phyloP scores from a whole-genome alignment of 2,329 filamentous ascomycete species.

The Alternaria sp. region DNA sequence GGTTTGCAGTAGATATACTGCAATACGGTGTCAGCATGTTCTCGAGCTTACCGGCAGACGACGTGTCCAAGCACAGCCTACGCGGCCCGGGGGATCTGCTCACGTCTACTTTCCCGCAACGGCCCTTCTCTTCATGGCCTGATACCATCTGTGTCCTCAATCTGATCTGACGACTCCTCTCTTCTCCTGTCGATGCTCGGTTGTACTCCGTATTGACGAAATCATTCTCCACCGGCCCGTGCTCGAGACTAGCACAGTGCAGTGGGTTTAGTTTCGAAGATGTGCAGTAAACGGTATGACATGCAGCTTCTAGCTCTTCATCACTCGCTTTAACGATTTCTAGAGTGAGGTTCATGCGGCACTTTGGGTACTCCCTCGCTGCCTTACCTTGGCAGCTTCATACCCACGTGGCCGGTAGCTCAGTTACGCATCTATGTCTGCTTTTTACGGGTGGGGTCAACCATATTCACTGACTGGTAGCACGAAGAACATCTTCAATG shows the following conservation, averaged over 20 bases:
- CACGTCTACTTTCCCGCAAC: not conserved
- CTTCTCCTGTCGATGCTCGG: not conserved
- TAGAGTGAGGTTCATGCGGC: not conserved
- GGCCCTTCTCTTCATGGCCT: not conserved
- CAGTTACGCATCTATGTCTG: not conserved
- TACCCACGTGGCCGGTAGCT: not conserved
- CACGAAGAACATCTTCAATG: not conserved
- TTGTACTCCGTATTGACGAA: not conserved
- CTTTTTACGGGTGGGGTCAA: not conserved
- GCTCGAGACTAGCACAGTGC: not conserved
- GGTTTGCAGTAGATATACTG: not conserved
- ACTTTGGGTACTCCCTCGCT: not conserved
- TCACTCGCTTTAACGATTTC: not conserved
- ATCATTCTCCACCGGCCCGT: not conserved
- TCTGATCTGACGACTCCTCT: not conserved
- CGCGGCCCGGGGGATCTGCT: not conserved
- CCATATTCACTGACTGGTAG: not conserved
- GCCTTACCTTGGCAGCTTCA: not conserved
- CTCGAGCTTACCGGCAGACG: not conserved
- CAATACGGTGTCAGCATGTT: not conserved
- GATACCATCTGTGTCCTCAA: not conserved
- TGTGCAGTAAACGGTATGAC: not conserved
- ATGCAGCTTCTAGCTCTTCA: not conserved
- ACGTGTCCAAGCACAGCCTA: not conserved
- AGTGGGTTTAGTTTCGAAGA: not conserved